Percentiles rank a stretch among this genome's conserved stretches.
Conservation (phyloP, 768 basidiomycete species). For the Russula dissimulans region DNA sequence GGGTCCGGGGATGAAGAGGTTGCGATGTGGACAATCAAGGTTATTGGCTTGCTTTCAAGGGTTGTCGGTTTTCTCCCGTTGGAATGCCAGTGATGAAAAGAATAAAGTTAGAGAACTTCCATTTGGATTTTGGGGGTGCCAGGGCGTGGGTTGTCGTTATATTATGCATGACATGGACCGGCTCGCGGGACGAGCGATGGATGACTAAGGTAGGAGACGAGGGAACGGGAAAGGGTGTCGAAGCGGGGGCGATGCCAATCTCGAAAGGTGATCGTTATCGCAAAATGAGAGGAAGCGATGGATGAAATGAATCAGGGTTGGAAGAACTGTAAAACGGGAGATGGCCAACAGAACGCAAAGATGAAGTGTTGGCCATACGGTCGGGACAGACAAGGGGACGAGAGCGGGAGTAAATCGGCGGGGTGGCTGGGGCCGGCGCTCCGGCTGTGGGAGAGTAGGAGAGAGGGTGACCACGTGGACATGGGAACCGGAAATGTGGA, state of each 20-base stretch:
- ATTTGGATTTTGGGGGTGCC: not conserved
- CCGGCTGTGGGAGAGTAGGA: constrained; percentile 10
- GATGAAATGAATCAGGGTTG: not conserved
- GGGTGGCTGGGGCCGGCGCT: constrained; percentile 9
- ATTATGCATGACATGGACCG: not conserved
- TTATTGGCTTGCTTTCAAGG: not conserved
- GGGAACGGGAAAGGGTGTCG: not conserved
- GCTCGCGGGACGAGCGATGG: constrained; percentile 1
- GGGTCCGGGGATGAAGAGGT: constrained; percentile 29
- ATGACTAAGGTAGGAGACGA: not conserved
- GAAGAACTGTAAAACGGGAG: no score
- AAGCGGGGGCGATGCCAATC: not conserved
- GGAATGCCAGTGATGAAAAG: not conserved
- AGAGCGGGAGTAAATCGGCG: constrained; percentile 9
- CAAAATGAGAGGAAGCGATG: not conserved
- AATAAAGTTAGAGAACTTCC: not conserved
- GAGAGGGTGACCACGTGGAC: constrained; percentile 6
- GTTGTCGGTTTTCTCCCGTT: not conserved
- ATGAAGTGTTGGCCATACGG: not conserved
- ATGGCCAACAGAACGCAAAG: not conserved
- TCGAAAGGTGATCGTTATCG: not conserved
- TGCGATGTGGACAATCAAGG: not conserved
- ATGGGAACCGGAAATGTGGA: constrained; percentile 12
- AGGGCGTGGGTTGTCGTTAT: not conserved
- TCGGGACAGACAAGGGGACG: not conserved